Base-by-base conservation (phyloP, 768 basidiomycete genomes). In the Boletus speciosus region DNA sequence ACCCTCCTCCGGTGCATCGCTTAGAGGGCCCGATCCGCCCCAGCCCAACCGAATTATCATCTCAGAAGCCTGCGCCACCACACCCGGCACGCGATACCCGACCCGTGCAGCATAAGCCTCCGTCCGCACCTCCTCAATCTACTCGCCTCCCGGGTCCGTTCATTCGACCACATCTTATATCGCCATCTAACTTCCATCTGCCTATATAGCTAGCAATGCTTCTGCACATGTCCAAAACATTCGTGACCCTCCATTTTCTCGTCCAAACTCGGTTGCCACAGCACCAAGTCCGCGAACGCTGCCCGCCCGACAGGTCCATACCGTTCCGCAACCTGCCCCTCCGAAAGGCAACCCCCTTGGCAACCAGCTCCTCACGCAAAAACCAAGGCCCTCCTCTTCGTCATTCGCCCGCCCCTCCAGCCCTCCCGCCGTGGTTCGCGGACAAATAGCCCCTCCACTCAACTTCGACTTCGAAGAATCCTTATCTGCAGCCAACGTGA, bases 391-490 rank as follows among this genome's bases (percentile, higher is more conserved):
- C 0, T n/a, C 43, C 15, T n/a, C 59, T 45, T 38, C 52, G 10
- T 35, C 45, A 2, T 35, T 23, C 49, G 1, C 25, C 25, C 50
- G 37, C 39, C 50, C 54, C 35, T 46, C 45, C 32, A 51, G 15
- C 23, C 35, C 57, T 25, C 49, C 58, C 41, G 39, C 68, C 63
- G 64, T 55, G 56, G 52, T 65, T 66, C 66, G 63, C 65, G 67
- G 61, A 47, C 61, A 44, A 45, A 15, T 19, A 15, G 10, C 45
- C 44, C 55, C 45, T 51, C 9, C 50, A 31, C 49, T 62, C 47
- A 52, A 3, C 55, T 66, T 66, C 55, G 66, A 66, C 64, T 66
- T 66, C 55, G 59, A 68, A 49, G 66, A 66, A 59, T 63, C 58
- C 58, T 48, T 68, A 42, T 67, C 61, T 41, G 65, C 65, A 21